Conservation (phyloP, 2,329 filamentous ascomycete genomes). For the Verticillium tricorpus region DNA sequence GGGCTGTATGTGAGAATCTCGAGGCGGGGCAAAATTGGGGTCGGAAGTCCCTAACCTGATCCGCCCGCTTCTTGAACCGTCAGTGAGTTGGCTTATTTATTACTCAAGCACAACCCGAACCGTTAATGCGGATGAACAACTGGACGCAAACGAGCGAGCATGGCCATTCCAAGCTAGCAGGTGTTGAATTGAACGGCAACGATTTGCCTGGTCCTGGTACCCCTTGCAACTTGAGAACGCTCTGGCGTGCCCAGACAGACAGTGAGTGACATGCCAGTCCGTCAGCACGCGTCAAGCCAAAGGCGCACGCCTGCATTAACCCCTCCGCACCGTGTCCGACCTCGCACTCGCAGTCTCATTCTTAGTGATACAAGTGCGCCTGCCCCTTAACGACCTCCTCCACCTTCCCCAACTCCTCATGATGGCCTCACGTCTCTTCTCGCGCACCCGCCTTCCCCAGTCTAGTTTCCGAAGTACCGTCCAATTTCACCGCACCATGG, state of each 20-base stretch:
- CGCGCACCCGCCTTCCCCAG: background rate
- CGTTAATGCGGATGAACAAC: background rate
- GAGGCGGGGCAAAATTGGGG: background rate
- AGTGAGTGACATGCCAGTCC: background rate
- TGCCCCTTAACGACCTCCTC: background rate
- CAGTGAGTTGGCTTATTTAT: background rate
- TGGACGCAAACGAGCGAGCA: background rate
- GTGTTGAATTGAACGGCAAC: no score
- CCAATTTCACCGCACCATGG: slow-evolving; percentile 18
- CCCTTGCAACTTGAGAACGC: no score
- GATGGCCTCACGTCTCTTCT: slow-evolving; percentile 4
- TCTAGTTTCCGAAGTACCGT: background rate
- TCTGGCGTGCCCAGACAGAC: background rate
- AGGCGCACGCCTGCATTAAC: background rate
- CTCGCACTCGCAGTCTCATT: background rate
- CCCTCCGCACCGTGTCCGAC: background rate
- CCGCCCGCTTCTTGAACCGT: background rate
- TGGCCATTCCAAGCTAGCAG: background rate
- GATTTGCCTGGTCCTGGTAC: no score
- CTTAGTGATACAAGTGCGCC: background rate
- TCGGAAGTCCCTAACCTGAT: background rate
- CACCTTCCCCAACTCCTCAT: background rate
- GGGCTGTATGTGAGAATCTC: background rate
- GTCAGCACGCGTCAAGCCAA: background rate
- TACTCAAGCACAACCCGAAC: background rate